phyloP scores from a whole-genome alignment of 805 yeast species.

The Schwanniomyces sp. region DNA sequence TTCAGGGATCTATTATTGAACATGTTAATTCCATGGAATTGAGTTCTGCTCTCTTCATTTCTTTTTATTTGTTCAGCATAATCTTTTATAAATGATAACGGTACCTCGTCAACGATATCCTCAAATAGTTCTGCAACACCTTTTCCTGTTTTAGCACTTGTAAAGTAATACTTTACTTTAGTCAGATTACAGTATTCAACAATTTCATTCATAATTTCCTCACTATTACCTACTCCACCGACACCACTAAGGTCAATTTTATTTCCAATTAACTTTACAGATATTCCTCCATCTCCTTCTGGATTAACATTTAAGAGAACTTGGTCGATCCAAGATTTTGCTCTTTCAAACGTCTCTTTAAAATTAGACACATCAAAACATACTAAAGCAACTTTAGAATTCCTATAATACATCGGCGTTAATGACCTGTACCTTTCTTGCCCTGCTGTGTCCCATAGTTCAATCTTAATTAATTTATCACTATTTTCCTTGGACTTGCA shows the following conservation, averaged over 20 bases:
- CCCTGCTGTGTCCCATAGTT: conserved; percentile 88
- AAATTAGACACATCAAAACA: conserved; percentile 76
- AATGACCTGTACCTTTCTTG: conserved; percentile 76
- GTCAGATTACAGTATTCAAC: conserved; percentile 15
- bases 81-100: conserved; percentile 28
- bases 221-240: conserved; percentile 19
- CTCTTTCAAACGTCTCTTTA: conserved; percentile 55
- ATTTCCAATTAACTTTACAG: conserved; percentile 70
- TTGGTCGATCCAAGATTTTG: conserved; percentile 90
- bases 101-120: conserved; percentile 27
- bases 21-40: conserved; percentile 4
- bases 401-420: conserved; percentile 83
- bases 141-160: conserved; percentile 72
- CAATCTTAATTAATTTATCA: conserved; percentile 54
- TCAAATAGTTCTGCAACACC: conserved; percentile 49
- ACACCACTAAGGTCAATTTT: conserved; percentile 62
- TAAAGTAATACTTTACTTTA: conserved; percentile 27
- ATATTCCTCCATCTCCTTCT: conserved; percentile 21
- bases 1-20: conserved; percentile 5
- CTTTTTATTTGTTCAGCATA: conserved; percentile 8
- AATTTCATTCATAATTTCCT: conserved; percentile 1
- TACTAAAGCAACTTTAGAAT: conserved; percentile 70
- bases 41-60: conserved; percentile 3
- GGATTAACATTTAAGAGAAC: conserved; percentile 34
- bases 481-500: conserved; percentile 23